A percentile compares a stretch with the other conserved stretches of the same genome.
phyloP scores from a whole-genome alignment of 1,139 yeast genomes.

The Kodamaea sp. region DNA sequence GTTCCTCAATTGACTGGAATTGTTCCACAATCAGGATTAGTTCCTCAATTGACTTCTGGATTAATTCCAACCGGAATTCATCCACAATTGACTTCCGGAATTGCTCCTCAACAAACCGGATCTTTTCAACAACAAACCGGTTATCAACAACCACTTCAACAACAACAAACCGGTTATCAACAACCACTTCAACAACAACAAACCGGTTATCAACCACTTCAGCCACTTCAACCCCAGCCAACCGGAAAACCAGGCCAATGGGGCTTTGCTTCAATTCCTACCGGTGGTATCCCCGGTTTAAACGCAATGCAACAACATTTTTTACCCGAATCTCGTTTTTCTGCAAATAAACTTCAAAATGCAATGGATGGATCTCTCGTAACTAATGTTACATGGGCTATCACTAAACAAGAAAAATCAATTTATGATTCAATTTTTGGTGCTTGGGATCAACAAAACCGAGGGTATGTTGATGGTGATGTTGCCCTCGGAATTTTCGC shows the following conservation, averaged over 20 bases:
- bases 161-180: slow-evolving; percentile 25
- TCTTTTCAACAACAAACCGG: slow-evolving; percentile 15
- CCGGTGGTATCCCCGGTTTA: slow-evolving; percentile 73
- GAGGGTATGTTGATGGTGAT: slow-evolving; percentile 74
- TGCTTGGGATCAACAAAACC: slow-evolving; percentile 74
- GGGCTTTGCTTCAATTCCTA: slow-evolving; percentile 75
- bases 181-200: slow-evolving; percentile 35
- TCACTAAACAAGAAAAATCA: slow-evolving; percentile 80
- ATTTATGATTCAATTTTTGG: slow-evolving; percentile 83
- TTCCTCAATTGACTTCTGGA: slow-evolving; percentile 48
- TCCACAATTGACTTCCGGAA: slow-evolving; percentile 30
- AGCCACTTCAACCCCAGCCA: slow-evolving; percentile 48
- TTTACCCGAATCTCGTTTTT: slow-evolving; percentile 56
- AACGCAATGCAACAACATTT: slow-evolving; percentile 72
- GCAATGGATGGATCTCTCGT: slow-evolving; percentile 46
- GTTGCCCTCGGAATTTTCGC: slow-evolving; percentile 84
- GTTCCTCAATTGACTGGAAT: slow-evolving; percentile 43
- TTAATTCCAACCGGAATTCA: slow-evolving; percentile 37
- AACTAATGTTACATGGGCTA: slow-evolving; percentile 65
- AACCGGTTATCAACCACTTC: slow-evolving; percentile 37
- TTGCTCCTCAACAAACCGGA: slow-evolving; percentile 8
- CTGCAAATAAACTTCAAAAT: slow-evolving; percentile 43
- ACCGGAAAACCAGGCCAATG: slow-evolving; percentile 80
- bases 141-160: slow-evolving; percentile 17
- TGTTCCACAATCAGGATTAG: slow-evolving; percentile 28